Base-by-base conservation (phyloP, 202 grass and related monocot species). In the Setaria viridis region DNA sequence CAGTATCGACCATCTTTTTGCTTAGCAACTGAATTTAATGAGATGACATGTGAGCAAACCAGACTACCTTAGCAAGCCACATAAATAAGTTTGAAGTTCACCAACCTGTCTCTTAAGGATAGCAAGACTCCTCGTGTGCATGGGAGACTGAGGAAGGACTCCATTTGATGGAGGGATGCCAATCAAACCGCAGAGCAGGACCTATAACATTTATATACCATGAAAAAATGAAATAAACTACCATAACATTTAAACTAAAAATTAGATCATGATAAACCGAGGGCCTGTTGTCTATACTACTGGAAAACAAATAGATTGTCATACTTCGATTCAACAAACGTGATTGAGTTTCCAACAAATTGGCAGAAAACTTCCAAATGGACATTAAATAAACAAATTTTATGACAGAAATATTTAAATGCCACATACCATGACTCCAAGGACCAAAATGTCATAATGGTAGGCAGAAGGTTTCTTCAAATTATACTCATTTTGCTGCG, bases 71-170 rank as follows among this genome's bases (percentile, higher is more conserved):
- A 67, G 49, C 62, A 66, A 57, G 80, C 49, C 14, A 53, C 19
- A 59, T 41, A 62, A 19, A 74, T 77, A 43, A 33, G 49, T 80
- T 72, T 47, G 35, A 76, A 85, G 16, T 70, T 85, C 75, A 88
- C 93, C 20, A 82, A 98, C 96, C 96, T 94, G 96, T 19, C 85
- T 91, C 85, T 84, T 98, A 12, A 95, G 93, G 76, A 92, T 84
- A 66, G 93, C 89, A 71, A 98, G 93, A 56, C 95, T 95, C 81
- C 80, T 98, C 15, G 93, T 98, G 84, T 98, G 96, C 96, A 98
- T 98, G 12, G 96, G 96, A n/a, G 96, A 98, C 84, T 98, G 96
- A 76, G 93, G 93, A 90, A 98, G 89, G 54, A 98, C 93, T 77
- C 93, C 93, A 84, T 98, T 98, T 73, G 96, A 95, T 82, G 96